These are phyloP conservation scores for Coprinopsis marcescibilis DNA, from an alignment of 768 basidiomycete species.

Conservation along the genomic window DNA sequence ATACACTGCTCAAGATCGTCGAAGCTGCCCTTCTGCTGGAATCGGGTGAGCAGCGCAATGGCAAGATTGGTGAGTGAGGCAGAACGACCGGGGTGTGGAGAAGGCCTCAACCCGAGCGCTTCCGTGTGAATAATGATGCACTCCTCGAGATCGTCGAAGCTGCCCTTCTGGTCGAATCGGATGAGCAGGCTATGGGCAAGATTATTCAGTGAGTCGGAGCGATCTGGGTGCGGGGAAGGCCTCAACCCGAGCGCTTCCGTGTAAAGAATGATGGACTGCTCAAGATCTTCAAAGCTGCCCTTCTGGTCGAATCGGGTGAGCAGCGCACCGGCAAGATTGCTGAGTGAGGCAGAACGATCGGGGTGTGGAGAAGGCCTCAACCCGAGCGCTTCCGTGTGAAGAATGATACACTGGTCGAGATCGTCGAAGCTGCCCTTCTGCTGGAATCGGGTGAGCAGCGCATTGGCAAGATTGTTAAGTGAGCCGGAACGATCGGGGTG, in stretches of 20 bases:
- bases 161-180: slow-evolving; percentile 6
- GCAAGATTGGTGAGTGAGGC: slow-evolving; percentile 12
- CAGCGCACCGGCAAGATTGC: not conserved
- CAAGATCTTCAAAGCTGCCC: slow-evolving; percentile 7
- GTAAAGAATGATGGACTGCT: slow-evolving; percentile 10
- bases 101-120: slow-evolving; percentile 12
- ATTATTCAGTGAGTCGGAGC: slow-evolving; percentile 13
- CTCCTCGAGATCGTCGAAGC: slow-evolving; percentile 12
- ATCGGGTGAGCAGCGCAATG: slow-evolving; percentile 7
- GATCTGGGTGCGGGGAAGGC: slow-evolving; percentile 11
- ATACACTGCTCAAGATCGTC: slow-evolving; percentile 13
- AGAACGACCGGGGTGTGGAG: slow-evolving; percentile 9
- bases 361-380: not conserved
- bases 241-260: slow-evolving; percentile 10
- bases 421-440: not conserved
- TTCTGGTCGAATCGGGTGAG: not conserved
- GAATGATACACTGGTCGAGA: not conserved
- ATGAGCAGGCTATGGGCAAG: slow-evolving; percentile 9
- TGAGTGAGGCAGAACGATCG: not conserved
- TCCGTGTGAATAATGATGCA: slow-evolving; percentile 13
- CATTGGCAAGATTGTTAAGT: not conserved
- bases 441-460: not conserved
- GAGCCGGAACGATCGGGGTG: not conserved
- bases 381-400: not conserved
- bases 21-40: slow-evolving; percentile 7